Percentiles rank a stretch among this genome's conserved stretches.
These are phyloP conservation scores for Ramaria sp. DNA, from an alignment of 768 basidiomycete species.

Conservation along the genomic window DNA sequence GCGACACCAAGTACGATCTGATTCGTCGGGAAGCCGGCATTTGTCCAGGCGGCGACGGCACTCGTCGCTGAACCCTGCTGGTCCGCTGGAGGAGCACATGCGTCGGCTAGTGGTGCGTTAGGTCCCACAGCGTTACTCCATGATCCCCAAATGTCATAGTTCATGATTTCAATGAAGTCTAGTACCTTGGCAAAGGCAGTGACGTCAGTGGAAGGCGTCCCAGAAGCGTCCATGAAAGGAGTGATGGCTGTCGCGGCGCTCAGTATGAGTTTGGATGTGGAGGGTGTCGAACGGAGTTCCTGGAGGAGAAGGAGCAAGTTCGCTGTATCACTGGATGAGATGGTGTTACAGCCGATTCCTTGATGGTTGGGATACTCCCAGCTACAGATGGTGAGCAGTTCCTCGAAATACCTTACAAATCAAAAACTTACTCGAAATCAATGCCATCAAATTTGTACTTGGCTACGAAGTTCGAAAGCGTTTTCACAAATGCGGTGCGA, in stretches of 20 bases:
- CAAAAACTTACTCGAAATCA: constrained; percentile 8
- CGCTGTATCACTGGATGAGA: constrained; percentile 52
- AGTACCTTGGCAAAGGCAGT: constrained; percentile 54
- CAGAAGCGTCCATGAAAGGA: constrained; percentile 53
- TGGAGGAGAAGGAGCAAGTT: constrained; percentile 75
- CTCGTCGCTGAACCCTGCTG: constrained; percentile 68
- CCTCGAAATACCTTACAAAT: not conserved
- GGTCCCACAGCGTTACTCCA: constrained; percentile 50
- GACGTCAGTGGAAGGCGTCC: constrained; percentile 49
- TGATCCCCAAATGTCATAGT: constrained; percentile 42
- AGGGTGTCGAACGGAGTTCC: constrained; percentile 46
- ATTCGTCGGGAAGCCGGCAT: constrained; percentile 63
- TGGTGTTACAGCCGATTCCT: constrained; percentile 62
- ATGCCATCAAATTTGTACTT: constrained; percentile 26
- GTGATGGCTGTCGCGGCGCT: constrained; percentile 58
- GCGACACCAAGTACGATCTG: constrained; percentile 80
- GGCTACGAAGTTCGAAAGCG: constrained; percentile 35
- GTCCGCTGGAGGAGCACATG: constrained; percentile 47
- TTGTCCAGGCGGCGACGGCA: constrained; percentile 62
- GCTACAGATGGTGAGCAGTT: constrained; percentile 24
- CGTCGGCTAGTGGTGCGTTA: constrained; percentile 74
- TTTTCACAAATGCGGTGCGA: constrained; percentile 54
- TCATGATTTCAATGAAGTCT: constrained; percentile 58
- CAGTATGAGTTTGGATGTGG: constrained; percentile 48
- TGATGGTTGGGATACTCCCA: constrained; percentile 76